Evolutionary conservation across 2,329 filamentous ascomycete genomes (phyloP).

Genomic region (Trichoderma simmonsii): DNA sequence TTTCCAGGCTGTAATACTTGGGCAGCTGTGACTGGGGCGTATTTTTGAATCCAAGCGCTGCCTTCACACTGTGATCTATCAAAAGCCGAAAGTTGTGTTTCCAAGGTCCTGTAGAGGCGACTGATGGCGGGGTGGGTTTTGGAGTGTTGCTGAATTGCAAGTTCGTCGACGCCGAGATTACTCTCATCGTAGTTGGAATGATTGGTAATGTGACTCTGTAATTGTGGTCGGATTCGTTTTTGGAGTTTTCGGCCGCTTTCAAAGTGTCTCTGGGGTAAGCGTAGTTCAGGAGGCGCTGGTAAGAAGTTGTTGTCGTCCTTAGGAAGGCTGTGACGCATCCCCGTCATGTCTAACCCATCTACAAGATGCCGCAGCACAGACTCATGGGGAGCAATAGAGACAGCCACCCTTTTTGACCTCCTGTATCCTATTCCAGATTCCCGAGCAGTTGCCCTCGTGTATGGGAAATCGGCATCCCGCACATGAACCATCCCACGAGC

Average conservation of each 20-base stretch:
- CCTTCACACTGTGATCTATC: constrained; percentile 75
- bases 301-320: constrained; percentile 39
- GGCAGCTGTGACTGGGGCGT: constrained; percentile 65
- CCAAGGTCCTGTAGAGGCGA: constrained; percentile 58
- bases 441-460: neutral
- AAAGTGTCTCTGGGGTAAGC: constrained; percentile 54
- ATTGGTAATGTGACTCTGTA: constrained; percentile 34
- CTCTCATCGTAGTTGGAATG: constrained; percentile 14
- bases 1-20: constrained; percentile 73
- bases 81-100: constrained; percentile 68
- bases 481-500: constrained; percentile 62
- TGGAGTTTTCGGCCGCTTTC: constrained; percentile 57
- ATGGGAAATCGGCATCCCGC: constrained; percentile 40
- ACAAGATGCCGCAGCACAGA: constrained; percentile 39
- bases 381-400: constrained; percentile 40
- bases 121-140: constrained; percentile 56
- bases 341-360: constrained; percentile 27
- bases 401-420: constrained; percentile 50
- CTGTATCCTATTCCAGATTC: constrained; percentile 24
- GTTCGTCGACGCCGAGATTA: constrained; percentile 37
- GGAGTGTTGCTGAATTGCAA: constrained; percentile 23
- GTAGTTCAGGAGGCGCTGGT: constrained; percentile 47
- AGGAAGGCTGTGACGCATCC: constrained; percentile 30
- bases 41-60: constrained; percentile 77
- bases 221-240: constrained; percentile 43